Percentiles rank a stretch among this genome's conserved stretches.
Evolutionary conservation across 352 stramenopile genomes (phyloP).

Genomic region (Phytopythium cucurbitacearum): DNA sequence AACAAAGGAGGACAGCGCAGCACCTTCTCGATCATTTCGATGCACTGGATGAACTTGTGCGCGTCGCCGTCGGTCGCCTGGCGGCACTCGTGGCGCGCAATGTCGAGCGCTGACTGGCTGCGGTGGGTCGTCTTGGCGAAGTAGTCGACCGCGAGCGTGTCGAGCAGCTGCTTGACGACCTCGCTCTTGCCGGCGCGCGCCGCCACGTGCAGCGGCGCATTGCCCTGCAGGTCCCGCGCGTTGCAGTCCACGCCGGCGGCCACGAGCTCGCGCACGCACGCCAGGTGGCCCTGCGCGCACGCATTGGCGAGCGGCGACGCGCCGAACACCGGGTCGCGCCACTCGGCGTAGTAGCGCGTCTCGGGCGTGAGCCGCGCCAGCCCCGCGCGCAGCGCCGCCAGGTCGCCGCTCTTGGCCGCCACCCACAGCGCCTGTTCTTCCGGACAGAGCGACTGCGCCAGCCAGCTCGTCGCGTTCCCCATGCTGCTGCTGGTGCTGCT

Average conservation of each 20-base stretch:
- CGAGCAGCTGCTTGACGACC: slow-evolving; percentile 60
- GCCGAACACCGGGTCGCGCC: slow-evolving; percentile 53
- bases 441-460: slow-evolving; percentile 64
- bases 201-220: slow-evolving; percentile 66
- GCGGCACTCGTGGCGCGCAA: slow-evolving; percentile 56
- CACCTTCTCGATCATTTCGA: slow-evolving; percentile 82
- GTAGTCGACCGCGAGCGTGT: slow-evolving; percentile 40
- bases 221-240: slow-evolving; percentile 48
- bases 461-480: slow-evolving; percentile 74
- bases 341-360: slow-evolving; percentile 67
- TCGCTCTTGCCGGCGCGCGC: slow-evolving; percentile 55
- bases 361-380: slow-evolving; percentile 47
- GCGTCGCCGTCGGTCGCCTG: slow-evolving; percentile 25
- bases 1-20: neutral
- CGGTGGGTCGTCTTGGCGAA: slow-evolving; percentile 50
- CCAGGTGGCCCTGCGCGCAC: slow-evolving; percentile 48
- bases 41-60: slow-evolving; percentile 53
- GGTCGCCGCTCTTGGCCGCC: slow-evolving; percentile 68
- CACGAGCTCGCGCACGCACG: slow-evolving; percentile 58
- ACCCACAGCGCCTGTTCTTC: slow-evolving; percentile 76
- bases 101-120: slow-evolving; percentile 62
- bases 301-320: slow-evolving; percentile 70
- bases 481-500: slow-evolving; percentile 18
- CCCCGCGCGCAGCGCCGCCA: slow-evolving; percentile 37
- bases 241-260: slow-evolving; percentile 53